A percentile compares a stretch with the other conserved stretches of the same genome.
phyloP scores from a whole-genome alignment of 495 filamentous ascomycete species.

The Lasiosphaeriaceae sp. region DNA sequence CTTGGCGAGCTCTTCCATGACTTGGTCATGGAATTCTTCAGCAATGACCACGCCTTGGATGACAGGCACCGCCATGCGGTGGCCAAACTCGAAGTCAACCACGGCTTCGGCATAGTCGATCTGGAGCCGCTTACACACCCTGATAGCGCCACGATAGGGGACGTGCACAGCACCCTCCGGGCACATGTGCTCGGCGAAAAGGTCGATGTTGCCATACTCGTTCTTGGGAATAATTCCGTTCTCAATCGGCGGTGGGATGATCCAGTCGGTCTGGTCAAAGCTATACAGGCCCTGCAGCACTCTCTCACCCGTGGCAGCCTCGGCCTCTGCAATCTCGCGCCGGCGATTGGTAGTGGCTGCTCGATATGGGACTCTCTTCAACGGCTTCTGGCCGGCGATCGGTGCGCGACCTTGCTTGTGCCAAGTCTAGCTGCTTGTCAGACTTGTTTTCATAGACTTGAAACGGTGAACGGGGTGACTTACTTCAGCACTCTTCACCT shows the following conservation, averaged over 20 bases:
- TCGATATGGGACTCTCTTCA: slow-evolving; percentile 85
- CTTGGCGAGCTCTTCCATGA: slow-evolving; percentile 77
- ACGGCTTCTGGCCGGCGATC: slow-evolving; percentile 60
- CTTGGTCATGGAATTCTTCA: slow-evolving; percentile 64
- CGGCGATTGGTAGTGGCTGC: slow-evolving; percentile 86
- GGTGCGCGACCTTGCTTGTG: slow-evolving; percentile 90
- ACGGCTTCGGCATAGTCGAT: slow-evolving; percentile 94
- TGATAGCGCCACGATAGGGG: slow-evolving; percentile 67
- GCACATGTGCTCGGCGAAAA: slow-evolving; percentile 91
- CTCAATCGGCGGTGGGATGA: slow-evolving; percentile 77
- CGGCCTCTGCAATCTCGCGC: slow-evolving; percentile 81
- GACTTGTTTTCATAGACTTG: too few species aligned
- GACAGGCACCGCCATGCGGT: slow-evolving; percentile 86
- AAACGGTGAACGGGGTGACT: too few species aligned
- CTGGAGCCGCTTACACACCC: slow-evolving; percentile 75
- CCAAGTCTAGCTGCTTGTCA: slow-evolving; percentile 55
- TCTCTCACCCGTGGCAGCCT: slow-evolving; percentile 73
- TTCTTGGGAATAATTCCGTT: slow-evolving; percentile 92
- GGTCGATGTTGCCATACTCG: slow-evolving; percentile 93
- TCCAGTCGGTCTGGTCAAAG: slow-evolving; percentile 85
- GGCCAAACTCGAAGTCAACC: slow-evolving; percentile 93
- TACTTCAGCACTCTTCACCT: slow-evolving; percentile 78
- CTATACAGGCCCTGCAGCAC: slow-evolving; percentile 83
- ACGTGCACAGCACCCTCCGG: slow-evolving; percentile 83
- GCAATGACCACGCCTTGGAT: slow-evolving; percentile 89